phyloP scores from a whole-genome alignment of 2,329 filamentous ascomycete genomes.

The Amesomyces nigricolor region DNA sequence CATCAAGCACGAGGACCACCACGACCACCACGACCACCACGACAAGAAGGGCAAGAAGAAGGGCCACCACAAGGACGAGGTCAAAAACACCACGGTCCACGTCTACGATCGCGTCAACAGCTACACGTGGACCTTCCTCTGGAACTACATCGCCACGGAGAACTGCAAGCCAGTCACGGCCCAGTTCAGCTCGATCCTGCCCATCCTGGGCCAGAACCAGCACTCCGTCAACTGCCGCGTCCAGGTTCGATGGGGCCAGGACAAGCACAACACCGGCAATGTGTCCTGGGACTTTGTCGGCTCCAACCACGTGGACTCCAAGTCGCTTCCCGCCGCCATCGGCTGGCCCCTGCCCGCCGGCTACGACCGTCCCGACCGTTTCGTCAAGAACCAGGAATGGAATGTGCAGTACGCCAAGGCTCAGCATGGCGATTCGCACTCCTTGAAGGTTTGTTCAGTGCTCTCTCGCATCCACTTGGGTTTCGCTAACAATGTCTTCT shows the following conservation, averaged over 20 bases:
- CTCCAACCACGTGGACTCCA: not conserved
- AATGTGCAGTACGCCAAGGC: constrained; percentile 1
- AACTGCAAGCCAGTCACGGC: constrained; percentile 20
- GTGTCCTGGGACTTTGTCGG: constrained; percentile 6
- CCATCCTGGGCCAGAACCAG: constrained; percentile 5
- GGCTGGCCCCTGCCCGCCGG: constrained; percentile 8
- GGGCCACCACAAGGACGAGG: not conserved
- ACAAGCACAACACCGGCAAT: not conserved
- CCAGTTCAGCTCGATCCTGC: constrained; percentile 29
- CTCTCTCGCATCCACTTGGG: not conserved
- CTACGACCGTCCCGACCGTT: constrained; percentile 1
- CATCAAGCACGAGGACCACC: not conserved
- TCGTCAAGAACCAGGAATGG: not conserved
- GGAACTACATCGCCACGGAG: constrained; percentile 30
- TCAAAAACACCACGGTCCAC: no score
- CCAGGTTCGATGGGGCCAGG: constrained; percentile 5
- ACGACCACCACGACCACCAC: not conserved
- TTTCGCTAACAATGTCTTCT: not conserved
- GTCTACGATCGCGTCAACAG: not conserved
- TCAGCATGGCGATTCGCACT: not conserved
- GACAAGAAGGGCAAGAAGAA: constrained; percentile 10
- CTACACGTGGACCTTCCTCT: constrained; percentile 29
- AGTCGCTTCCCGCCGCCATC: constrained; percentile 3
- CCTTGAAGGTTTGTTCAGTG: not conserved
- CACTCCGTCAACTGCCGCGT: constrained; percentile 11